Evolutionary conservation across 192 early-diverging fungal genomes (phyloP).

Genomic region (Thamnidium elegans): DNA sequence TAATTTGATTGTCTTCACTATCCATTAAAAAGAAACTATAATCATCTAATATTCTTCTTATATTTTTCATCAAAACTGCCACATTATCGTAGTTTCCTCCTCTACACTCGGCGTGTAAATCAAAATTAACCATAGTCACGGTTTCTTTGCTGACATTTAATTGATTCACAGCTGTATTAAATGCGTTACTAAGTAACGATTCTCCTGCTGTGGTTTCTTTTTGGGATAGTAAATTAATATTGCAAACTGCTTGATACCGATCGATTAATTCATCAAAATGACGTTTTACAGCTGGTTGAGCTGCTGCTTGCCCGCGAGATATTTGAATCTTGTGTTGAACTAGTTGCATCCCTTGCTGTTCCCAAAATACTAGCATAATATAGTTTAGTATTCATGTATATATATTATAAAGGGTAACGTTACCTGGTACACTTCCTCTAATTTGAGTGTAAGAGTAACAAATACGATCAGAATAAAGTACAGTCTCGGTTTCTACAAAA

Average conservation of each 20-base stretch:
- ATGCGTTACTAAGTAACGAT: slow-evolving; percentile 65
- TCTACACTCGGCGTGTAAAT: slow-evolving; percentile 79
- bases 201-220: slow-evolving; percentile 66
- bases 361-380: slow-evolving; percentile 85
- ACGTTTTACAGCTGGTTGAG: slow-evolving; percentile 74
- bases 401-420: neutral
- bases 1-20: slow-evolving; percentile 48
- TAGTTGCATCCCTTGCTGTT: slow-evolving; percentile 86
- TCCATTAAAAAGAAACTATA: slow-evolving; percentile 74
- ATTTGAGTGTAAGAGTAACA: slow-evolving; percentile 80
- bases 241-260: slow-evolving; percentile 72
- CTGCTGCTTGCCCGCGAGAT: slow-evolving; percentile 75
- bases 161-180: slow-evolving; percentile 47
- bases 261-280: slow-evolving; percentile 72
- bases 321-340: slow-evolving; percentile 83
- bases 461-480: slow-evolving; percentile 55
- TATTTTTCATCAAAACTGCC: slow-evolving; percentile 49
- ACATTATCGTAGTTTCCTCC: slow-evolving; percentile 78
- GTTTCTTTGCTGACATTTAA: slow-evolving; percentile 44
- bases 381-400: neutral
- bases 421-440: slow-evolving; percentile 79
- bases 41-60: slow-evolving; percentile 50
- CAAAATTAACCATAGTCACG: slow-evolving; percentile 71
- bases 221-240: slow-evolving; percentile 74
- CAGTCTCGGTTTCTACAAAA: slow-evolving; percentile 95